phyloP scores from a whole-genome alignment of 495 filamentous ascomycete genomes.

The Neurospora terricola region DNA sequence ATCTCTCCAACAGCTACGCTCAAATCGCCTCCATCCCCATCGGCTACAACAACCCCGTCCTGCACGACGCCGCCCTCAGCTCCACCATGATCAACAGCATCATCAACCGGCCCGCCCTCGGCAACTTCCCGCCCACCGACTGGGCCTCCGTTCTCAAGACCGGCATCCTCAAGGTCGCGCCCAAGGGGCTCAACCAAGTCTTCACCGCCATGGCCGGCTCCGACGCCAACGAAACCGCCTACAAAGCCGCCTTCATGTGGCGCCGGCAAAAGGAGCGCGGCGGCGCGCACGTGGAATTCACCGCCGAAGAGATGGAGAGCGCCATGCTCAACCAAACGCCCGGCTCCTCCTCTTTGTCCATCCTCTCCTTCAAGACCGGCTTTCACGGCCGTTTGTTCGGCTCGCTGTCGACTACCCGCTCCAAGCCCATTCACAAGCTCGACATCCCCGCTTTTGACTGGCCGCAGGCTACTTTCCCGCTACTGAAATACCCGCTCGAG shows the following conservation, averaged over 20 bases:
- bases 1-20: constrained; percentile 49
- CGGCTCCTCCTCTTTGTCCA: constrained; percentile 66
- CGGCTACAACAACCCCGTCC: constrained; percentile 88
- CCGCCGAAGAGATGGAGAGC: constrained; percentile 63
- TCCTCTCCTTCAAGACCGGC: constrained; percentile 83
- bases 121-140: constrained; percentile 89
- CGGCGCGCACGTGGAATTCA: constrained; percentile 72
- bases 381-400: constrained; percentile 98
- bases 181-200: constrained; percentile 86
- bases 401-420: constrained; percentile 82
- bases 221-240: constrained; percentile 98
- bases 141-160: constrained; percentile 79
- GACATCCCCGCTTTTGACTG: constrained; percentile 98
- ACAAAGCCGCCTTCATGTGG: constrained; percentile 99
- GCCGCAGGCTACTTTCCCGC: constrained; percentile 91
- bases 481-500: constrained; percentile 83
- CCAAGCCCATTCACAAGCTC: constrained; percentile 96
- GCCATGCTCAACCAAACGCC: constrained; percentile 81
- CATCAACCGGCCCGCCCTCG: constrained; percentile 90
- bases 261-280: constrained; percentile 82
- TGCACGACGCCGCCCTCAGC: constrained; percentile 59
- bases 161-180: constrained; percentile 82
- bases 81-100: constrained; percentile 73
- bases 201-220: constrained; percentile 95
- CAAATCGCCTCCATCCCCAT: constrained; percentile 97